Percentiles rank a stretch among this genome's conserved stretches.
Evolutionary conservation across 2,329 filamentous ascomycete species (phyloP).

Genomic region (Zalaria obscura): DNA sequence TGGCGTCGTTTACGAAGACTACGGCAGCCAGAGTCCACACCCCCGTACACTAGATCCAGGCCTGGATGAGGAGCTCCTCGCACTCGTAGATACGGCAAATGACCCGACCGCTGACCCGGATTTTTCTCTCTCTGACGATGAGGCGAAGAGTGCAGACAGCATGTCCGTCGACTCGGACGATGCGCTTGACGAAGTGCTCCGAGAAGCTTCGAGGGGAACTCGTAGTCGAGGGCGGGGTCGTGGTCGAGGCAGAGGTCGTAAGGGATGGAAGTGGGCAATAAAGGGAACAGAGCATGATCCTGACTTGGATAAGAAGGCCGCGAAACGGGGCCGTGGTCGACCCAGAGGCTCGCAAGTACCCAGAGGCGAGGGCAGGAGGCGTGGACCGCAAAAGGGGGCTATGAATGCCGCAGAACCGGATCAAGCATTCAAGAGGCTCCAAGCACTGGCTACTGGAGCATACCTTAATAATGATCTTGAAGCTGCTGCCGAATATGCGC

Average conservation of each 20-base stretch:
- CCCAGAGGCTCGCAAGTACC: slow-evolving; percentile 3
- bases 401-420: slow-evolving; percentile 52
- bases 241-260: slow-evolving; percentile 9
- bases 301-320: slow-evolving; percentile 7
- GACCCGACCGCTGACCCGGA: slow-evolving; percentile 18
- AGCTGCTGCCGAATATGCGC: slow-evolving; percentile 38
- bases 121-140: slow-evolving; percentile 19
- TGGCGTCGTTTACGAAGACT: slow-evolving; percentile 1
- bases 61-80: no score
- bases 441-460: slow-evolving; percentile 52
- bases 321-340: slow-evolving; percentile 3
- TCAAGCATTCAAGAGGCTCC: slow-evolving; percentile 54
- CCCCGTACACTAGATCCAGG: no score
- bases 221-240: slow-evolving; percentile 6
- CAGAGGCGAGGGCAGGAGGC: slow-evolving; percentile 7
- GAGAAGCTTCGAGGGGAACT: slow-evolving; percentile 1
- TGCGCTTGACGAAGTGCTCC: slow-evolving; percentile 4
- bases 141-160: slow-evolving; percentile 6
- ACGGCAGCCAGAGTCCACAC: no score
- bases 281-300: slow-evolving; percentile 19
- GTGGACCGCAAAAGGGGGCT: not conserved
- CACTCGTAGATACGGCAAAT: not conserved
- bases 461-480: slow-evolving; percentile 50
- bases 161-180: slow-evolving; percentile 5
- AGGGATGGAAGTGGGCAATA: slow-evolving; percentile 17